Conservation (phyloP, 805 yeast genomes). For the Wickerhamomyces chaumierensis region DNA sequence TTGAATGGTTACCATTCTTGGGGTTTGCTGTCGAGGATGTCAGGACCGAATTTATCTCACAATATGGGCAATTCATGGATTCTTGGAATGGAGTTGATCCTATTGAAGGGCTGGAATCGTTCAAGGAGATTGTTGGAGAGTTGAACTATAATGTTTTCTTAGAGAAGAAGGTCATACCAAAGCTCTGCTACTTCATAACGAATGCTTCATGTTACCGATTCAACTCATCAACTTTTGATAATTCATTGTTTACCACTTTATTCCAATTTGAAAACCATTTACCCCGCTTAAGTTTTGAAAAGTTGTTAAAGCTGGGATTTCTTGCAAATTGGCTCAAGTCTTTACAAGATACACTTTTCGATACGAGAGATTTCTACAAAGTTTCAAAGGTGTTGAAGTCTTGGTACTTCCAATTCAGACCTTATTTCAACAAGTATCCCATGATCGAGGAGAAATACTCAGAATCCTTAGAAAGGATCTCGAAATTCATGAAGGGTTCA, state of each 20-base stretch:
- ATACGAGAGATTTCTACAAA: not conserved
- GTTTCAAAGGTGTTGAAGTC: conserved; percentile 20
- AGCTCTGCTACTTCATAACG: conserved; percentile 5
- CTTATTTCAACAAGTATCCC: conserved; percentile 10
- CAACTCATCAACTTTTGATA: not conserved
- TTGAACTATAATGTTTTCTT: conserved; percentile 11
- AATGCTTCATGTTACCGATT: not conserved
- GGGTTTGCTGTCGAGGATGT: conserved; percentile 9
- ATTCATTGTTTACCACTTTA: not conserved
- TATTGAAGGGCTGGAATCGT: conserved; percentile 17
- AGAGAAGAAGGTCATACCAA: conserved; percentile 13
- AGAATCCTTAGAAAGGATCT: conserved; percentile 21
- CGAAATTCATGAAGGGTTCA: conserved; percentile 16
- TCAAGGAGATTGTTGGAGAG: conserved; percentile 24
- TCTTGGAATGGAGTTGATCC: conserved; percentile 9
- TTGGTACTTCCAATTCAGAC: conserved; percentile 17
- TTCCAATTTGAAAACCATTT: not conserved
- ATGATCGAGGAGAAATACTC: conserved; percentile 9
- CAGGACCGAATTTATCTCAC: conserved; percentile 12
- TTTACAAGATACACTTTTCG: conserved; percentile 5
- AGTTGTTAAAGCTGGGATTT: conserved; percentile 22
- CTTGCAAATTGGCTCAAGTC: conserved; percentile 21
- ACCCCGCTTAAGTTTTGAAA: conserved; percentile 3
- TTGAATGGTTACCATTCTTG: conserved; percentile 27
- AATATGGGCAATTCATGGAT: conserved; percentile 12